Percentiles rank a stretch among this genome's conserved stretches.
phyloP scores from a whole-genome alignment of 2,329 filamentous ascomycete genomes.

The Pseudogymnoascus sp. region DNA sequence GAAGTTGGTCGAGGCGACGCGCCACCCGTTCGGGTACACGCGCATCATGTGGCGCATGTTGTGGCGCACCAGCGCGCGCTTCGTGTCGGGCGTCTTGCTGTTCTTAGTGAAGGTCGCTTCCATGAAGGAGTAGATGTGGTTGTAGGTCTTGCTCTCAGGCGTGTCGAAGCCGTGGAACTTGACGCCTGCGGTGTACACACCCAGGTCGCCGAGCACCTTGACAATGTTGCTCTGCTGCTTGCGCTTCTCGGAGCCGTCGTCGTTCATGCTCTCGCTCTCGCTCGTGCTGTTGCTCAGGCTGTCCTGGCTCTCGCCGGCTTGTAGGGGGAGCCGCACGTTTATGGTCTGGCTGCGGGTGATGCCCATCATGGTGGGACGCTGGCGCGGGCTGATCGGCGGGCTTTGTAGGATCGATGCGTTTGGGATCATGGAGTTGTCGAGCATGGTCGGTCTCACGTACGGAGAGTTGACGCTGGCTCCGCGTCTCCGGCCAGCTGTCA shows the following conservation, averaged over 20 bases:
- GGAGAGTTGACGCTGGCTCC: slow-evolving; percentile 73
- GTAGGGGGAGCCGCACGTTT: slow-evolving; percentile 10
- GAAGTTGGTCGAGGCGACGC: slow-evolving; percentile 86
- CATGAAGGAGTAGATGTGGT: slow-evolving; percentile 93
- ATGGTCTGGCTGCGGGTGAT: slow-evolving; percentile 19
- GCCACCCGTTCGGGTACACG: slow-evolving; percentile 79
- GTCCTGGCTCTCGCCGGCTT: slow-evolving; percentile 35
- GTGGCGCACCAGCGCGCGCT: slow-evolving; percentile 75
- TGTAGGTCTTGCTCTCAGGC: slow-evolving; percentile 74
- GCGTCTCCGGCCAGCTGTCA: slow-evolving; percentile 43
- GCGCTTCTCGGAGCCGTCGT: slow-evolving; percentile 42
- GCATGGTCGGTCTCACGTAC: slow-evolving; percentile 54
- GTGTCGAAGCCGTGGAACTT: slow-evolving; percentile 79
- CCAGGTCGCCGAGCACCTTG: slow-evolving; percentile 73
- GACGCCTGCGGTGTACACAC: slow-evolving; percentile 66
- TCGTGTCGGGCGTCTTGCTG: slow-evolving; percentile 67
- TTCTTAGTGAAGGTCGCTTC: slow-evolving; percentile 81
- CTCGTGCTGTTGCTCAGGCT: slow-evolving; percentile 59
- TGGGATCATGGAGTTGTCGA: slow-evolving; percentile 51
- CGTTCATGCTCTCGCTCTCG: slow-evolving; percentile 67
- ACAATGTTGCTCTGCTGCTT: slow-evolving; percentile 75
- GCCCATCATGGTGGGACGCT: slow-evolving; percentile 14
- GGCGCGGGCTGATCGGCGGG: slow-evolving; percentile 42
- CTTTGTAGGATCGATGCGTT: slow-evolving; percentile 47
- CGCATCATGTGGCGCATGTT: slow-evolving; percentile 90